phyloP scores from a whole-genome alignment of 202 grass and related monocot genomes.

The Carex arenaria region DNA sequence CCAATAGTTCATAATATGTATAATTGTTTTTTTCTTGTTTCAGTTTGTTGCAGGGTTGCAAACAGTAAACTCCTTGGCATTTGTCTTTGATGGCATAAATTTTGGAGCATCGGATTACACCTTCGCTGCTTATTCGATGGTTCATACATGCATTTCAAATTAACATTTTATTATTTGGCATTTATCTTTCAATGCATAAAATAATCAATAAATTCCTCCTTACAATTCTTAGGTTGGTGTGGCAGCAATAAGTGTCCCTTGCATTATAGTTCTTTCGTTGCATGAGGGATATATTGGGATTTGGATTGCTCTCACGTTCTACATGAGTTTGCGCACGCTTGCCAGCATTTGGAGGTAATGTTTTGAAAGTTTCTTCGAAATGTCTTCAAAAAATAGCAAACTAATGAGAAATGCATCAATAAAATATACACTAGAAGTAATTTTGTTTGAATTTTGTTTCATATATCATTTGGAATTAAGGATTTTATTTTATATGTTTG shows the following conservation, averaged over 20 bases:
- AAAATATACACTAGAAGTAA: background rate
- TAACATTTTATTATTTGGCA: background rate
- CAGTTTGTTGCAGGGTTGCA: slow-evolving; percentile 90
- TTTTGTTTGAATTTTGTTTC: background rate
- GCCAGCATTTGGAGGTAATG: slow-evolving; percentile 85
- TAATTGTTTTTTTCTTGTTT: background rate
- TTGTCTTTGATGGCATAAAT: slow-evolving; percentile 92
- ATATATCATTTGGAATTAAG: background rate
- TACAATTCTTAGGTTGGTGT: slow-evolving; percentile 55
- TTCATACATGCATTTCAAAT: slow-evolving; percentile 21
- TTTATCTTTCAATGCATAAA: background rate
- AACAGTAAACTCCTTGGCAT: slow-evolving; percentile 74
- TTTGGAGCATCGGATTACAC: slow-evolving; percentile 90
- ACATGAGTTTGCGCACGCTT: slow-evolving; percentile 84
- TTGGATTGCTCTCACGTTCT: slow-evolving; percentile 89
- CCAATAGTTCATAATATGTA: background rate
- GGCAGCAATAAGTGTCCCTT: slow-evolving; percentile 64
- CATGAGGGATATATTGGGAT: slow-evolving; percentile 83
- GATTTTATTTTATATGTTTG: background rate
- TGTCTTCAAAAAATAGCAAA: too few species aligned
- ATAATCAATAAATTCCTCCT: slow-evolving; percentile 5
- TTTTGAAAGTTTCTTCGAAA: too few species aligned
- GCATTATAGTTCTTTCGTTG: slow-evolving; percentile 55
- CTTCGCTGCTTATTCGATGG: slow-evolving; percentile 91
- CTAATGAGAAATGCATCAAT: background rate